These are phyloP conservation scores for Fomitopsis betulina DNA, from an alignment of 1,284 basidiomycete genomes.

Conservation along the genomic window DNA sequence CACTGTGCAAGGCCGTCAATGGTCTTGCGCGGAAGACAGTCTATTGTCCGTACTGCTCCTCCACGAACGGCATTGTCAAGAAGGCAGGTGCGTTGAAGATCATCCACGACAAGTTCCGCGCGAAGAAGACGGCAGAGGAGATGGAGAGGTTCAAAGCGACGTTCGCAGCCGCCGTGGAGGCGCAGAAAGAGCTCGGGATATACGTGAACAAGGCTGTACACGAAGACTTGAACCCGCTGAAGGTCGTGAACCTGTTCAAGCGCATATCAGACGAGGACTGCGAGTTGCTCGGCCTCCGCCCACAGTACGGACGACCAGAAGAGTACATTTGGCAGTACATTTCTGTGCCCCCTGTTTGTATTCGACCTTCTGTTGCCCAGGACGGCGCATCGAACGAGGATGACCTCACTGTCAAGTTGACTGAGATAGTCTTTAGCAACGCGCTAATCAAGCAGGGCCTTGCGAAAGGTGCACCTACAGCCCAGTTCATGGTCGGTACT, in stretches of 20 bases:
- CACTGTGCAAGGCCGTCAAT: slow-evolving; percentile 88
- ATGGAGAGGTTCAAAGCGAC: slow-evolving; percentile 86
- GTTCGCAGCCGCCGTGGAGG: slow-evolving; percentile 81
- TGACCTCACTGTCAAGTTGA: slow-evolving; percentile 95
- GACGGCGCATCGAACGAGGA: slow-evolving; percentile 98
- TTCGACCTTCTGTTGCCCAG: slow-evolving; percentile 95
- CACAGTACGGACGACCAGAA: slow-evolving; percentile 89
- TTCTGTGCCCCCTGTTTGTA: slow-evolving; percentile 96
- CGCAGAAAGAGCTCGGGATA: slow-evolving; percentile 82
- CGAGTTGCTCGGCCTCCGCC: slow-evolving; percentile 90
- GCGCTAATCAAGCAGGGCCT: slow-evolving; percentile 90
- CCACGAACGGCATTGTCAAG: slow-evolving; percentile 95
- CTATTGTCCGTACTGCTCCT: slow-evolving; percentile 91
- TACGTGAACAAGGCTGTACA: slow-evolving; percentile 88
- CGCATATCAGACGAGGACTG: slow-evolving; percentile 96
- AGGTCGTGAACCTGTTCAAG: slow-evolving; percentile 91
- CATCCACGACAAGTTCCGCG: slow-evolving; percentile 96
- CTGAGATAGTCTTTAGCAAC: slow-evolving; percentile 96
- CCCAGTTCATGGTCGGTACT: slow-evolving; percentile 77
- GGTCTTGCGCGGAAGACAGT: slow-evolving; percentile 85
- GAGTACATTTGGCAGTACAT: slow-evolving; percentile 99
- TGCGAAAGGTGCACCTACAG: slow-evolving; percentile 82
- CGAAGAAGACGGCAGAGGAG: slow-evolving; percentile 90
- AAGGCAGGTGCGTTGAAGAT: slow-evolving; percentile 95
- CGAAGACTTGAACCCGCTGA: slow-evolving; percentile 94